A percentile compares a stretch with the other conserved stretches of the same genome.
These are phyloP conservation scores for Alternaria sp. DNA, from an alignment of 2,329 filamentous ascomycete species.

Conservation along the genomic window DNA sequence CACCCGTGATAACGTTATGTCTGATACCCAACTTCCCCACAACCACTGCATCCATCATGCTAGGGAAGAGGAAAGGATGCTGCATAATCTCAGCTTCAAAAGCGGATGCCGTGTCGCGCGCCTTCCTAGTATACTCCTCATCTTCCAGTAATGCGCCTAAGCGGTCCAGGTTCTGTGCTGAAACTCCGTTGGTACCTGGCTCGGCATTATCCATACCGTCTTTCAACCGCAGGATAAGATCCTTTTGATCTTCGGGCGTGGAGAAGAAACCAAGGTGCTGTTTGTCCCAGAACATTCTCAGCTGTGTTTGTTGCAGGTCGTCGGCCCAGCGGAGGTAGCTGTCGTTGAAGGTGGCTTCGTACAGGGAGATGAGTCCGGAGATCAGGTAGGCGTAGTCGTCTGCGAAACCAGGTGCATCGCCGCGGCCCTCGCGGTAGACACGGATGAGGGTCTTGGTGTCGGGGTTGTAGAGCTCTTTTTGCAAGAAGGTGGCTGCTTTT, in stretches of 20 bases:
- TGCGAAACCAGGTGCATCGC: conserved; percentile 77
- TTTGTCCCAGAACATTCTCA: conserved; percentile 78
- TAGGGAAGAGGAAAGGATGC: conserved; percentile 90
- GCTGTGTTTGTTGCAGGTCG: conserved; percentile 79
- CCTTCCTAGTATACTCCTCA: conserved; percentile 68
- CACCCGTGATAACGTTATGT: conserved; percentile 64
- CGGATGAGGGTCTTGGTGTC: conserved; percentile 71
- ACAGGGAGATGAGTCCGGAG: conserved; percentile 82
- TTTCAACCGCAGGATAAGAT: conserved; percentile 86
- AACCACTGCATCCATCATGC: conserved; percentile 79
- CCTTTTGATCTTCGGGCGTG: conserved; percentile 67
- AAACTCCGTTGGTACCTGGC: conserved; percentile 87
- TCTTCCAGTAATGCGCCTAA: conserved; percentile 75
- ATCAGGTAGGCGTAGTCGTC: conserved; percentile 95
- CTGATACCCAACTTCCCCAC: conserved; percentile 74
- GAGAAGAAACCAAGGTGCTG: conserved; percentile 73
- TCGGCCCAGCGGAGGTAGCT: conserved; percentile 82
- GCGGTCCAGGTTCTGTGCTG: conserved; percentile 86
- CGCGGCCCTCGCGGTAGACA: conserved; percentile 73
- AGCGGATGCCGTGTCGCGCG: conserved; percentile 77
- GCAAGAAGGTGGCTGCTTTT: conserved; percentile 76
- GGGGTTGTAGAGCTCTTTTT: conserved; percentile 74
- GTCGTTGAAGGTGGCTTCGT: conserved; percentile 81
- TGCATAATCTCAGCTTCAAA: conserved; percentile 93
- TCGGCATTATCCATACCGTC: conserved; percentile 94